Conservation (phyloP, 805 yeast species). For the Sungouiozyma ichnusensis region DNA sequence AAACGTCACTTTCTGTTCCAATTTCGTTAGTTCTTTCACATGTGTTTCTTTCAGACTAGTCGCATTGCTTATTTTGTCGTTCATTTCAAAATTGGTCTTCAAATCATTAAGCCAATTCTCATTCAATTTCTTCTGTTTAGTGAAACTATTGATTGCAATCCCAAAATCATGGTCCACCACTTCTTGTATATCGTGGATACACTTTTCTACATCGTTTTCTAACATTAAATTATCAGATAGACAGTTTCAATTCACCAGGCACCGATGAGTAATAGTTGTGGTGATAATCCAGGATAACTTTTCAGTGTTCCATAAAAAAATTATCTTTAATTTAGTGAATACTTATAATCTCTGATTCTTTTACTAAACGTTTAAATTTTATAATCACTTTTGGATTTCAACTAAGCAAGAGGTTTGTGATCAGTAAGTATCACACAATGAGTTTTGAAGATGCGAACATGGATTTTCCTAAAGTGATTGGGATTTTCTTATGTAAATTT, state of each 20-base stretch:
- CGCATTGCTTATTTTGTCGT: conserved; percentile 20
- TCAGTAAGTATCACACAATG: too few relatives aligned
- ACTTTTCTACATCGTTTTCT: conserved; percentile 14
- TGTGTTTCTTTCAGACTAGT: conserved; percentile 20
- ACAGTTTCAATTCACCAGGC: background rate
- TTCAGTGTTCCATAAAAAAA: too few relatives aligned
- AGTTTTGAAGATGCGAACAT: too few relatives aligned
- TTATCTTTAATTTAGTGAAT: too few relatives aligned
- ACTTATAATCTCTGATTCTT: background rate
- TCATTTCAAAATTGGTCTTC: conserved; percentile 15
- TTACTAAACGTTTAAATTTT: background rate
- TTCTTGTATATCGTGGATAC: conserved; percentile 18
- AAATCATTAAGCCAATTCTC: conserved; percentile 17
- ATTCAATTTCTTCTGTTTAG: conserved; percentile 14
- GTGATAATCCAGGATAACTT: too few relatives aligned
- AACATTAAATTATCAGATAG: conserved; percentile 4
- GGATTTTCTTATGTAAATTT: conserved; percentile 24
- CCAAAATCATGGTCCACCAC: conserved; percentile 20
- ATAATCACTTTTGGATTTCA: background rate
- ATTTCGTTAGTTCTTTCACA: conserved; percentile 13
- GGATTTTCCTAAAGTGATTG: conserved; percentile 4
- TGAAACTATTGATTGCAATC: conserved; percentile 19
- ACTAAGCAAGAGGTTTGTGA: too few relatives aligned
- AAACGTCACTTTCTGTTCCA: conserved; percentile 31
- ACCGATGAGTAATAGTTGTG: too few relatives aligned